A percentile compares a stretch with the other conserved stretches of the same genome.
phyloP scores from a whole-genome alignment of 176 grass and related monocot genomes.

The Cenchrus purpureus region DNA sequence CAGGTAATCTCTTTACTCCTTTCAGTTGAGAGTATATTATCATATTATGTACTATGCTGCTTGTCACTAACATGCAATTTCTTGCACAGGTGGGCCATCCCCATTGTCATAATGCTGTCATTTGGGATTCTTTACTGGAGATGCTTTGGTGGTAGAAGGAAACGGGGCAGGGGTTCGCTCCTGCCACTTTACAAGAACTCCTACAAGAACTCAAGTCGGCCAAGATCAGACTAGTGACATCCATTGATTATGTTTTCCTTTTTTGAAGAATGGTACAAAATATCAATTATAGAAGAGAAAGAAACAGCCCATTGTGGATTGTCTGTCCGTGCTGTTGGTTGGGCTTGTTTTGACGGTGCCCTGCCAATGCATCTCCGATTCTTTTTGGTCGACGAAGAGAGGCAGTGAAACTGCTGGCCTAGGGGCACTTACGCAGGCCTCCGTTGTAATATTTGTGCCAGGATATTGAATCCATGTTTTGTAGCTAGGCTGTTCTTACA shows the following conservation, averaged over 20 bases:
- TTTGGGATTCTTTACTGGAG: constrained; percentile 82
- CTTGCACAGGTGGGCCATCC: constrained; percentile 87
- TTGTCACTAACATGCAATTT: background rate
- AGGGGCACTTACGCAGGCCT: background rate
- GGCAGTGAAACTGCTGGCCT: background rate
- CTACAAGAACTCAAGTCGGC: constrained; percentile 60
- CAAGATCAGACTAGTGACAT: constrained; percentile 73
- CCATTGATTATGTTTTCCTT: background rate
- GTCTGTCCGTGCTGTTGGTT: constrained; percentile 37
- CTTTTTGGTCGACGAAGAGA: constrained; percentile 39
- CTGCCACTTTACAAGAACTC: constrained; percentile 74
- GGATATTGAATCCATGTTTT: constrained; percentile 22
- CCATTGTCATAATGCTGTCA: constrained; percentile 63
- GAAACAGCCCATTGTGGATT: background rate
- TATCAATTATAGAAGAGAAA: constrained; percentile 34
- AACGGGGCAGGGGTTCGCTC: constrained; percentile 53
- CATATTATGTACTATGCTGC: background rate
- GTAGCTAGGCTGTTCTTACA: constrained; percentile 49
- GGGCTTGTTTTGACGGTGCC: constrained; percentile 62
- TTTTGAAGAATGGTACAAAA: constrained; percentile 7
- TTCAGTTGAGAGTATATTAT: background rate
- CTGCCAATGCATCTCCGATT: constrained; percentile 39
- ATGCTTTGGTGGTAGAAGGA: constrained; percentile 78
- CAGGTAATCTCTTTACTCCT: constrained; percentile 51
- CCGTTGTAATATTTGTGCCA: constrained; percentile 29